Evolutionary conservation across 352 stramenopile species (phyloP).

Genomic region (Phytopythium oedochilum): DNA sequence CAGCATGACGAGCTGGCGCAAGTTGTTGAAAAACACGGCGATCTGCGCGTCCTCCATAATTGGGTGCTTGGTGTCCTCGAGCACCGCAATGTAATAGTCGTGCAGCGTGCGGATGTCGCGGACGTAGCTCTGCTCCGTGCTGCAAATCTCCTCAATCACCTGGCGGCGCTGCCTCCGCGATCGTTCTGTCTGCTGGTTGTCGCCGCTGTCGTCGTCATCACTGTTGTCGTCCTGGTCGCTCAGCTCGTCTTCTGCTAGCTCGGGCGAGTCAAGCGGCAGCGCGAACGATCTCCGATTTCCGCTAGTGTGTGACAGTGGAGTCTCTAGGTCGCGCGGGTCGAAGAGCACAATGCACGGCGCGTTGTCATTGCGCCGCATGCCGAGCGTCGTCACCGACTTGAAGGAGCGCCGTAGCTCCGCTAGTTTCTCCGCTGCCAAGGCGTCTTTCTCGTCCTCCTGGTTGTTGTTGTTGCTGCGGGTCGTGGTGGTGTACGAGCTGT

Average conservation of each 20-base stretch:
- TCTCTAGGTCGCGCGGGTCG: slow-evolving; percentile 37
- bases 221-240: slow-evolving; percentile 20
- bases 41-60: slow-evolving; percentile 84
- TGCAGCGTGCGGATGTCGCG: slow-evolving; percentile 67
- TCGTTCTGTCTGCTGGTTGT: slow-evolving; percentile 14
- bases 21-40: slow-evolving; percentile 85
- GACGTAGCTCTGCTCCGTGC: slow-evolving; percentile 77
- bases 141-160: slow-evolving; percentile 80
- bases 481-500: neutral
- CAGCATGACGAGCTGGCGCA: slow-evolving; percentile 77
- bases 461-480: neutral
- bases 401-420: neutral
- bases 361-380: slow-evolving; percentile 8
- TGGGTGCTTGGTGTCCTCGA: slow-evolving; percentile 71
- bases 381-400: slow-evolving; percentile 11
- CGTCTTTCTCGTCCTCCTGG: neutral
- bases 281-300: slow-evolving; percentile 16
- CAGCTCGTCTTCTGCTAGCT: slow-evolving; percentile 15
- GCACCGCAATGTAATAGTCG: slow-evolving; percentile 75
- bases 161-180: slow-evolving; percentile 29
- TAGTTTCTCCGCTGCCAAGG: neutral
- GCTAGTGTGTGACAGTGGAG: neutral
- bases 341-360: slow-evolving; percentile 39
- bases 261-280: slow-evolving; percentile 15
- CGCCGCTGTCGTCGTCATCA: slow-evolving; percentile 18